These are phyloP conservation scores for Ceratobasidium sp. DNA, from an alignment of 1,284 basidiomycete genomes.

Conservation along the genomic window DNA sequence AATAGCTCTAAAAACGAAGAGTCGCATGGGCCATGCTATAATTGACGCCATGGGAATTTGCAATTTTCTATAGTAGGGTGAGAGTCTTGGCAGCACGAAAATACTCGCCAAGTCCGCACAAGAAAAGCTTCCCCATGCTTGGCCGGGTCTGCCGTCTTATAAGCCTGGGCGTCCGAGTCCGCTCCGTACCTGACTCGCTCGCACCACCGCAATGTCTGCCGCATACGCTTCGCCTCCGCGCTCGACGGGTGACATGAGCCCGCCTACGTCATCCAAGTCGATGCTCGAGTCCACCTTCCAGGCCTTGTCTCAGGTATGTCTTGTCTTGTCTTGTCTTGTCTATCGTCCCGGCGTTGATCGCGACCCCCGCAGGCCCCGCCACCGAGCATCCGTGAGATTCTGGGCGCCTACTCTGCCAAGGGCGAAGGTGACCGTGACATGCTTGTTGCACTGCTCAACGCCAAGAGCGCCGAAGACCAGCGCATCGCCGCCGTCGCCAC, in stretches of 20 bases:
- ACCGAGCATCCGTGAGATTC: slow-evolving; percentile 80
- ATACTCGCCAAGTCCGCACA: slow-evolving; percentile 1
- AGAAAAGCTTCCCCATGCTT: slow-evolving; percentile 10
- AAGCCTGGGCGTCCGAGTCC: not conserved
- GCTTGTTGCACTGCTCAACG: slow-evolving; percentile 84
- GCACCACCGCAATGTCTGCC: not conserved
- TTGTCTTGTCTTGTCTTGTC: slow-evolving; percentile 41
- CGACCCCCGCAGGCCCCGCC: slow-evolving; percentile 72
- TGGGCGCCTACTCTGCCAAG: slow-evolving; percentile 78
- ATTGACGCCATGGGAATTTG: not conserved
- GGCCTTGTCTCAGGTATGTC: slow-evolving; percentile 58
- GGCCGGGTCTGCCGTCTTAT: not conserved
- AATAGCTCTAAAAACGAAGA: no score
- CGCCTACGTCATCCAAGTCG: slow-evolving; percentile 48
- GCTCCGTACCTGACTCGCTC: not conserved
- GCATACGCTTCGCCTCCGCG: slow-evolving; percentile 42
- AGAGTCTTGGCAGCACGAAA: not conserved
- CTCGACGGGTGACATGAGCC: slow-evolving; percentile 44
- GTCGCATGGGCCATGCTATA: not conserved
- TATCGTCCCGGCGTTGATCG: slow-evolving; percentile 41
- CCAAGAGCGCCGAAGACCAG: slow-evolving; percentile 90
- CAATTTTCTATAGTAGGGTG: not conserved
- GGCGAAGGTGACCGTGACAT: slow-evolving; percentile 90
- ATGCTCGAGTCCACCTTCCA: slow-evolving; percentile 59
- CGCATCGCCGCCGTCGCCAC: slow-evolving; percentile 71